phyloP scores from a whole-genome alignment of 805 yeast species.

The Kuraishia piskuri region DNA sequence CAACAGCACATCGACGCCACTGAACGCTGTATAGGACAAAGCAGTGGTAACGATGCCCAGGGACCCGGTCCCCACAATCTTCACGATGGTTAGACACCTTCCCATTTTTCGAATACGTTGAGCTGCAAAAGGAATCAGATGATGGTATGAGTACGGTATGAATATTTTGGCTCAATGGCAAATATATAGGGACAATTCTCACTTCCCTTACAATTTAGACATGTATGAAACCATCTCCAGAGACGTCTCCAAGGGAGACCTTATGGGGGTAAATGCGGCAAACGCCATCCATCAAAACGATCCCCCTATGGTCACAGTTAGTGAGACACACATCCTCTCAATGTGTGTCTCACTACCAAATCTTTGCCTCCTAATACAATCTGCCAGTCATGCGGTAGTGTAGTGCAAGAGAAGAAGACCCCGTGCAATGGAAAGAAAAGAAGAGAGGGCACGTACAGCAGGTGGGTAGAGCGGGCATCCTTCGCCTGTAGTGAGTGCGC shows the following conservation, averaged over 20 bases:
- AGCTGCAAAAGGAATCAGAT: background rate
- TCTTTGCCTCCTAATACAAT: background rate
- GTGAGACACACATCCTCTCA: background rate
- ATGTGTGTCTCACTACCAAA: background rate
- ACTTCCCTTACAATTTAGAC: too few species aligned
- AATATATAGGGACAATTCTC: too few species aligned
- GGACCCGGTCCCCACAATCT: conserved; percentile 56
- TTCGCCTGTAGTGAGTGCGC: too few species aligned
- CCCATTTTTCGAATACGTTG: conserved; percentile 29
- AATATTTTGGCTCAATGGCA: background rate
- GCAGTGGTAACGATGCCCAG: conserved; percentile 57
- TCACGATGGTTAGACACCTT: conserved; percentile 46
- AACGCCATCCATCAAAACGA: background rate
- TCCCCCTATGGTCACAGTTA: background rate
- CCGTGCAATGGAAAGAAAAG: too few species aligned
- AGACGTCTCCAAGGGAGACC: background rate
- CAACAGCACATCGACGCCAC: conserved; percentile 4
- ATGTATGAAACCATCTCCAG: background rate
- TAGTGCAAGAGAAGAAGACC: too few species aligned
- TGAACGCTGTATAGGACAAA: conserved; percentile 24
- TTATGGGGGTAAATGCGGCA: background rate
- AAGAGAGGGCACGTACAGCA: too few species aligned
- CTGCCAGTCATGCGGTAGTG: too few species aligned
- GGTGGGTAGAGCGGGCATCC: too few species aligned
- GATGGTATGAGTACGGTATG: background rate